Conservation (phyloP, 1,284 basidiomycete species). For the Ceratobasidium sp. region DNA sequence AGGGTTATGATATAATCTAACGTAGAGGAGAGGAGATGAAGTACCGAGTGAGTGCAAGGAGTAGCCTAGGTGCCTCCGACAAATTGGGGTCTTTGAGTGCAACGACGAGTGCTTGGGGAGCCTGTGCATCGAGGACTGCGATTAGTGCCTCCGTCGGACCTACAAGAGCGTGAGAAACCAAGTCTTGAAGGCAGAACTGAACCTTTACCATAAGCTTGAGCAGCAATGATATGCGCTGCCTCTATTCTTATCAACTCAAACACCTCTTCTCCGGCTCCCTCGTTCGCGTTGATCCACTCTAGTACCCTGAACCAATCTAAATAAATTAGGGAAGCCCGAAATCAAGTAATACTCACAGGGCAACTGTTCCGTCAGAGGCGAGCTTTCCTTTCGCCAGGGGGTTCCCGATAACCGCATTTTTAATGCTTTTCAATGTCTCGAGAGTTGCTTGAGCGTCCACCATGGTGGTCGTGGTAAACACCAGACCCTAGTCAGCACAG, state of each 20-base stretch:
- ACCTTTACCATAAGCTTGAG: conserved; percentile 26
- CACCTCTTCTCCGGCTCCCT: conserved; percentile 10
- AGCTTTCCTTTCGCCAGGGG: conserved; percentile 26
- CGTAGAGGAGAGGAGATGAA: background rate
- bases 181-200: background rate
- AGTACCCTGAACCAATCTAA: background rate
- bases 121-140: conserved; percentile 27
- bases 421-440: conserved; percentile 31
- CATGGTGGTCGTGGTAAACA: conserved; percentile 29
- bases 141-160: conserved; percentile 25
- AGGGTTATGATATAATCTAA: too few relatives aligned
- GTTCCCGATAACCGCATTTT: conserved; percentile 38
- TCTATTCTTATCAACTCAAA: conserved; percentile 37
- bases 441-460: conserved; percentile 37
- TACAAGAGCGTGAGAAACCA: conserved; percentile 1
- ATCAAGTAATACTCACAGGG: background rate
- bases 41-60: conserved; percentile 32
- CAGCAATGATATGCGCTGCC: conserved; percentile 39
- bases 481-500: too few relatives aligned
- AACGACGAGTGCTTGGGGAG: conserved; percentile 23
- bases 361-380: conserved; percentile 30
- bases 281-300: conserved; percentile 35
- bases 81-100: conserved; percentile 10
- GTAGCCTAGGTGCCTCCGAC: background rate
- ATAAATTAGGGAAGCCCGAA: background rate